Base-by-base conservation (phyloP, 805 yeast species). In the Ogataea polymorpha region DNA sequence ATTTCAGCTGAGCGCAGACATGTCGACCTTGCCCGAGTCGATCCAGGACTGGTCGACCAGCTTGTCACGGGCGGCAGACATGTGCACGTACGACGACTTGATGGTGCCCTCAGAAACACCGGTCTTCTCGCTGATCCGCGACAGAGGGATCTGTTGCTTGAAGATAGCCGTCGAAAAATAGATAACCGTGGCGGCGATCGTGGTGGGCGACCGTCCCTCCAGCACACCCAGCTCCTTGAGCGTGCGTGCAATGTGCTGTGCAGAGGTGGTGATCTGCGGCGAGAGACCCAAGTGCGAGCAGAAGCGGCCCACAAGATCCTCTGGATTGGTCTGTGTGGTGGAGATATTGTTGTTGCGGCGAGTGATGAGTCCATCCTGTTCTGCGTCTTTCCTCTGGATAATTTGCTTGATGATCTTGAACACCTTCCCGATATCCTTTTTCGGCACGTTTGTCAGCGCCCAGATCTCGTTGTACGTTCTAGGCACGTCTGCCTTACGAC, bases 91-190 rank as follows among this genome's bases (percentile, higher is more conserved):
- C 32, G 93, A 82, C 2, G 96, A 86, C 63, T 93, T 88, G 54
- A 93, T 90, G 1, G 99, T 93, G 51, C 98, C 97, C 60, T 93
- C 99, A 55, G 96, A 86, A 14, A 93, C 98, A 53, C 96, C 98
- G 13, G 96, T 79, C 54, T 86, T 86, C 52, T 88, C 96, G 10
- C 96, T 86, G 42, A 93, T 91, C 56, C 79, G 84, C 2, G 83
- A 67, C 0, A 96, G 90, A 3, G 85, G 71, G 26, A 87, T 70
- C 37, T 80, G 84, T 25, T 82, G 81, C 32, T 85, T 85, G 61
- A 90, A 90, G n/a, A 93, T 67, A n/a, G 86, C 69, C 4, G 91
- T 85, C 6, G 96, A 86, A 86, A 93, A 82, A 66, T 91, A 93
- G 35, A 93, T 91, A 5, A 93, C 95, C 1, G 97, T 95, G 6